These are phyloP conservation scores for Phytophthora lateralis DNA, from an alignment of 352 stramenopile genomes.

Conservation along the genomic window DNA sequence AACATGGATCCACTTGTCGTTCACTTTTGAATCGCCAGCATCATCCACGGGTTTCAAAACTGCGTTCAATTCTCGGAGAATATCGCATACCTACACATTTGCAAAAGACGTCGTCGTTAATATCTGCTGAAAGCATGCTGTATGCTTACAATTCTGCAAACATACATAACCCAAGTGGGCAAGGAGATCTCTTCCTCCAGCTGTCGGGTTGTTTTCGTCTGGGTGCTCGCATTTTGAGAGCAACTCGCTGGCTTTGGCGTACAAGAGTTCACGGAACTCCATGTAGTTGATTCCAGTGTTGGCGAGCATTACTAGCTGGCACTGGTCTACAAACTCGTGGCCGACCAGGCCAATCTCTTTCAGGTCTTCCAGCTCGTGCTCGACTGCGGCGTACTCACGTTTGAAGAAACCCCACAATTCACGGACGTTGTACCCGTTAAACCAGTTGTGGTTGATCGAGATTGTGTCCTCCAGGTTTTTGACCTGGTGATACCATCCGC, in stretches of 20 bases:
- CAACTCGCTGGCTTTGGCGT: constrained; percentile 52
- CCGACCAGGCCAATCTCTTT: constrained; percentile 65
- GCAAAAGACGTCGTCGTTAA: constrained; percentile 2
- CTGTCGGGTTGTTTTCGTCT: background rate
- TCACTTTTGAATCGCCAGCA: constrained; percentile 4
- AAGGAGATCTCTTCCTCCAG: constrained; percentile 17
- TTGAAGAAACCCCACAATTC: constrained; percentile 80
- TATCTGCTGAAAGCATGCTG: background rate
- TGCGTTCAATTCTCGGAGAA: constrained; percentile 39
- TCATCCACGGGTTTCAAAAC: constrained; percentile 26
- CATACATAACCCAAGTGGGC: constrained; percentile 37
- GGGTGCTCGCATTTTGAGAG: constrained; percentile 8
- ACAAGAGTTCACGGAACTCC: constrained; percentile 66
- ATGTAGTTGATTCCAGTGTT: constrained; percentile 82
- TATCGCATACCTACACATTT: constrained; percentile 31
- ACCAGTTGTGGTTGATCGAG: constrained; percentile 98
- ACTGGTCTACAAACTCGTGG: constrained; percentile 66
- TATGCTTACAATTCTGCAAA: background rate
- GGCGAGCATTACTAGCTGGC: constrained; percentile 74
- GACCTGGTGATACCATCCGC: constrained; percentile 96
- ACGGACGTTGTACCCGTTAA: constrained; percentile 87
- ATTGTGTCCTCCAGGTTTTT: constrained; percentile 93
- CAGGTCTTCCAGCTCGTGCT: constrained; percentile 63
- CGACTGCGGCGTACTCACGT: constrained; percentile 59
- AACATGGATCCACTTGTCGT: constrained; percentile 28